Evolutionary conservation across 2,329 filamentous ascomycete species (phyloP), one percentile per base, ranked within the genome.

Genomic region (Colletotrichum sp.): DNA sequence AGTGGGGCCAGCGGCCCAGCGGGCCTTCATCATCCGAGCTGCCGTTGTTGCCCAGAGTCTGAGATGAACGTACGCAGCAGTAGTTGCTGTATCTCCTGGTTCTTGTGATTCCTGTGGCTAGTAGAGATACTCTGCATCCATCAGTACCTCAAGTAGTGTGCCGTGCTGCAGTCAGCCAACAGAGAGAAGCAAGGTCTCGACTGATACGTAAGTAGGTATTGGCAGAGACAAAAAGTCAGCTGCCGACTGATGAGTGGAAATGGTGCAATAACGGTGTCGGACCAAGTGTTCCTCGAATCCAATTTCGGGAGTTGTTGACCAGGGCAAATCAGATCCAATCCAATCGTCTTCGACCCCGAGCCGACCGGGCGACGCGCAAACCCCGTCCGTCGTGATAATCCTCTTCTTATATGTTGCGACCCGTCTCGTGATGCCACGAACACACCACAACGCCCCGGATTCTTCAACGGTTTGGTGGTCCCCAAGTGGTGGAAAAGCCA

Each of bases 1-100:
- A 13, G 71, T 78, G 69, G 77, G 77, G 69, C 77, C 77, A 76
- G 72, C 72, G 72, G 75, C 75, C 77, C 72, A 78, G 69, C 75
- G 77, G 75, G 77, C 77, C 72, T 77, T 71, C 69, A 77, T 76
- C 77, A 77, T 78, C 74, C 76, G 76, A 69, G 74, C 73, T 72
- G 73, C 63, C 73, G 73, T 52, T 36, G 59, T 64, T 64, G 69
- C 39, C 69, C 69, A 57, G 69, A 72, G 52, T 49, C n/a, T 75
- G 30, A n/a, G 71, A 29, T 39, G 27, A 52, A 49, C 19, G 57
- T 27, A 32, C 59, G 25, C 49, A 27, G 25, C 16, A 15, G 36
- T 1, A 44, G 39, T 44, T 52, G 44, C 6, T 52, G 44, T 52
- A 22, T 52, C 19, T 63, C 32, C 61, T 44, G 22, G 2, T 12